These are phyloP conservation scores for Scheffersomyces illinoinensis DNA, from an alignment of 1,139 yeast genomes.

Conservation along the genomic window DNA sequence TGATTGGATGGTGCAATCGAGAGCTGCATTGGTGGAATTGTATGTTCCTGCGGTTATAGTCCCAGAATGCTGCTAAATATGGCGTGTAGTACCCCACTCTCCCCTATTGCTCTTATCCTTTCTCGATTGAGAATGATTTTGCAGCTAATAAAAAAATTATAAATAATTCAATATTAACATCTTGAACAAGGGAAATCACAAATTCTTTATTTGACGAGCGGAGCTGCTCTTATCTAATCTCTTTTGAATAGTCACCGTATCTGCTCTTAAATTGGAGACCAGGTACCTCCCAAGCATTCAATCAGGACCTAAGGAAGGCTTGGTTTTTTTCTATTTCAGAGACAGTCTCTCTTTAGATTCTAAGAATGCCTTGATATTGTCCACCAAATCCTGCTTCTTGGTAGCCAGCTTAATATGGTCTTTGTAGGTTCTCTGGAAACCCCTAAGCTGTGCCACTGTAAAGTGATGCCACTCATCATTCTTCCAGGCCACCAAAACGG, in stretches of 20 bases:
- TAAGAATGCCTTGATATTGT: conserved; percentile 33
- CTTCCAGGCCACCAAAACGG: conserved; percentile 42
- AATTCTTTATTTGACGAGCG: too few relatives aligned
- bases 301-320: background rate
- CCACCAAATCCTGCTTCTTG: conserved; percentile 44
- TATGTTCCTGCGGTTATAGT: background rate
- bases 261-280: background rate
- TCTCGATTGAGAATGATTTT: background rate
- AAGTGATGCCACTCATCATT: conserved; percentile 32
- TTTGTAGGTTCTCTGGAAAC: conserved; percentile 35
- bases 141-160: background rate
- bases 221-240: too few relatives aligned
- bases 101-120: background rate
- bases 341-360: conserved; percentile 12
- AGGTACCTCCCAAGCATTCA: background rate
- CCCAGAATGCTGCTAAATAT: background rate
- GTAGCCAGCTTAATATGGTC: conserved; percentile 33
- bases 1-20: background rate
- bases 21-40: background rate
- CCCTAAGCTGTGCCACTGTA: conserved; percentile 41
- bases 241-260: too few relatives aligned
- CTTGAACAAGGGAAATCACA: background rate
- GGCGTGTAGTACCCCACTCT: background rate
- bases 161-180: background rate
- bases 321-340: background rate